These are phyloP conservation scores for Rhinocladiella mackenziei DNA, from an alignment of 2,329 filamentous ascomycete genomes.

Conservation along the genomic window DNA sequence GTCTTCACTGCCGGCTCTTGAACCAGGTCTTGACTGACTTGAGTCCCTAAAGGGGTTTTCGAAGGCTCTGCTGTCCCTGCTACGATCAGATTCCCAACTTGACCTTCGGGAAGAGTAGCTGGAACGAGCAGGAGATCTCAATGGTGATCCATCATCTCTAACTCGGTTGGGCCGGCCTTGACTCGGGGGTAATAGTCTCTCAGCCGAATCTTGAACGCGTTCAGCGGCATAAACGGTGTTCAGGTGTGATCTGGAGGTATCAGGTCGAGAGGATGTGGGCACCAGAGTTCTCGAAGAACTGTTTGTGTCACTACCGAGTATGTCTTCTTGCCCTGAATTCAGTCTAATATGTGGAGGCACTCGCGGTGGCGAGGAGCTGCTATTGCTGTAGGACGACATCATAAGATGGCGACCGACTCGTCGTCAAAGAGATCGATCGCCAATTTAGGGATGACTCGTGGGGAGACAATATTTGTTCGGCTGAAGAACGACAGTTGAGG, in stretches of 20 bases:
- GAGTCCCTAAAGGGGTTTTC: slow-evolving; percentile 59
- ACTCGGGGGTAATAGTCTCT: slow-evolving; percentile 29
- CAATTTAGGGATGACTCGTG: slow-evolving; percentile 5
- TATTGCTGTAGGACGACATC: slow-evolving; percentile 28
- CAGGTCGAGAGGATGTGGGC: slow-evolving; percentile 17
- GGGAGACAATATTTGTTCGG: slow-evolving; percentile 8
- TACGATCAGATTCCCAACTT: slow-evolving; percentile 62
- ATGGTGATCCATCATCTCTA: slow-evolving; percentile 49
- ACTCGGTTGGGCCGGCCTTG: slow-evolving; percentile 28
- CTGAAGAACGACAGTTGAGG: slow-evolving; percentile 1
- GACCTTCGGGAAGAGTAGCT: slow-evolving; percentile 57
- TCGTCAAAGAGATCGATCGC: slow-evolving; percentile 28
- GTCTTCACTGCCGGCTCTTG: slow-evolving; percentile 57
- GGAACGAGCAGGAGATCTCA: slow-evolving; percentile 48
- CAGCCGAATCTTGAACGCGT: slow-evolving; percentile 23
- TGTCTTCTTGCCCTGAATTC: slow-evolving; percentile 58
- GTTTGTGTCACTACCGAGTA: slow-evolving; percentile 34
- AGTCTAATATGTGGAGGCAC: slow-evolving; percentile 59
- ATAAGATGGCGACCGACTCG: slow-evolving; percentile 25
- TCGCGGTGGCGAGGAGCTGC: slow-evolving; percentile 24
- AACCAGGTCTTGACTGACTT: slow-evolving; percentile 51
- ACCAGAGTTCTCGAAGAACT: slow-evolving; percentile 23
- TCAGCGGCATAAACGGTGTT: slow-evolving; percentile 30
- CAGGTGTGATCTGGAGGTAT: slow-evolving; percentile 11
- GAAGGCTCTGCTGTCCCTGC: slow-evolving; percentile 50